Conservation (phyloP, 2,329 filamentous ascomycete species). For the Exophiala viscosa region DNA sequence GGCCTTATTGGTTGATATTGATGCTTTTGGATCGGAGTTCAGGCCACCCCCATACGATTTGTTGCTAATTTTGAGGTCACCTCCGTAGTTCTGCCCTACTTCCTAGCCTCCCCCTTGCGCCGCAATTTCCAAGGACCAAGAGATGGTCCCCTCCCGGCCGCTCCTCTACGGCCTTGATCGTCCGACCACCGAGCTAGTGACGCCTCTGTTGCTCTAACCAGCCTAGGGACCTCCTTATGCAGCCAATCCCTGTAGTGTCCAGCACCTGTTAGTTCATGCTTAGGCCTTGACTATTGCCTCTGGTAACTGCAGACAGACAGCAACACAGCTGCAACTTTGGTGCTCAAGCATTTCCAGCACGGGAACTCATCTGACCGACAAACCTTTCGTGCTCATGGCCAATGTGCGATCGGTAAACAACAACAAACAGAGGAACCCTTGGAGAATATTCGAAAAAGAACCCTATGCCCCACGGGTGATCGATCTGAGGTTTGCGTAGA, state of each 20-base stretch:
- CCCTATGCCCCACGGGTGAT: background rate
- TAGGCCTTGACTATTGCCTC: background rate
- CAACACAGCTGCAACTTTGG: background rate
- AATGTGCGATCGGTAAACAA: background rate
- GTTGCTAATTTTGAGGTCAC: slow-evolving; percentile 23
- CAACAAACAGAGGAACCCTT: background rate
- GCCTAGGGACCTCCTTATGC: background rate
- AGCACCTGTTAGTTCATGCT: background rate
- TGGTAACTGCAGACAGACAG: background rate
- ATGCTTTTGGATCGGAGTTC: background rate
- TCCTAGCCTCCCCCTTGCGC: slow-evolving; percentile 9
- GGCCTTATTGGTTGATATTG: background rate
- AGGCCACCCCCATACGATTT: slow-evolving; percentile 1
- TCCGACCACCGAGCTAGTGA: slow-evolving; percentile 17
- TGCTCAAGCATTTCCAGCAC: background rate
- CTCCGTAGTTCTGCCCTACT: slow-evolving; percentile 23
- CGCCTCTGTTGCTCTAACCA: slow-evolving; percentile 2
- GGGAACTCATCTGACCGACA: background rate
- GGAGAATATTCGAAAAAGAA: background rate
- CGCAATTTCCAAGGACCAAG: slow-evolving; percentile 18
- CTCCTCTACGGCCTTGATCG: slow-evolving; percentile 22
- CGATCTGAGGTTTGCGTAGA: background rate
- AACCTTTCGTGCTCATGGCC: background rate
- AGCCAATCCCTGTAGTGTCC: slow-evolving; percentile 3
- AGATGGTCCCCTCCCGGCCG: background rate